Evolutionary conservation across 495 filamentous ascomycete genomes (phyloP).

Genomic region (Penicillium simplicissimum): DNA sequence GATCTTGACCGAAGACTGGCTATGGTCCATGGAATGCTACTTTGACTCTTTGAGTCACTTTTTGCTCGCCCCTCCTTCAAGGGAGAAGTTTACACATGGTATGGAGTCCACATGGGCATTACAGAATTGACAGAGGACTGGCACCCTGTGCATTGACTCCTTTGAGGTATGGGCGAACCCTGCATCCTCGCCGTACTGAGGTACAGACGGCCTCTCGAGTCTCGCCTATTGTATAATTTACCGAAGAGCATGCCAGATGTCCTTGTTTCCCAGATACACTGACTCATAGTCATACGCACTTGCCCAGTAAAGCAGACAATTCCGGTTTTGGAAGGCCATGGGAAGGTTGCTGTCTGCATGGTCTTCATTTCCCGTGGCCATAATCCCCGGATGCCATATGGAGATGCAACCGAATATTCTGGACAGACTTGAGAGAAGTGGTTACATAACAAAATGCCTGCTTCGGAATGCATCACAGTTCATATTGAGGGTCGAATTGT

Average conservation of each 20-base stretch:
- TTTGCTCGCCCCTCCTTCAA: background rate
- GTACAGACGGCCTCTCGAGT: too few species aligned
- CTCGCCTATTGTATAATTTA: too few species aligned
- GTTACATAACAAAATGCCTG: background rate
- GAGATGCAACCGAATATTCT: background rate
- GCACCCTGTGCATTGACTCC: background rate
- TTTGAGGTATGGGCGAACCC: background rate
- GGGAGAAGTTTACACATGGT: background rate
- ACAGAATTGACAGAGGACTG: background rate
- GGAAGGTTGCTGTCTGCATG: background rate
- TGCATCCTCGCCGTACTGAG: too few species aligned
- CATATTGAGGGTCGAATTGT: background rate
- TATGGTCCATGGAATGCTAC: background rate
- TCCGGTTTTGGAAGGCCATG: background rate
- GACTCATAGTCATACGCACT: background rate
- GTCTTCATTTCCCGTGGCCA: background rate
- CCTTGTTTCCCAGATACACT: too few species aligned
- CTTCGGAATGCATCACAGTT: background rate
- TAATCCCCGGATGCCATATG: background rate
- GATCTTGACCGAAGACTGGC: background rate
- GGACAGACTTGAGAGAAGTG: background rate
- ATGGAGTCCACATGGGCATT: background rate
- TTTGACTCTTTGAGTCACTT: background rate
- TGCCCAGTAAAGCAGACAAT: background rate
- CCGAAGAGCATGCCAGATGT: background rate